phyloP scores from a whole-genome alignment of 495 filamentous ascomycete species.

The Daldinia bambusicola region DNA sequence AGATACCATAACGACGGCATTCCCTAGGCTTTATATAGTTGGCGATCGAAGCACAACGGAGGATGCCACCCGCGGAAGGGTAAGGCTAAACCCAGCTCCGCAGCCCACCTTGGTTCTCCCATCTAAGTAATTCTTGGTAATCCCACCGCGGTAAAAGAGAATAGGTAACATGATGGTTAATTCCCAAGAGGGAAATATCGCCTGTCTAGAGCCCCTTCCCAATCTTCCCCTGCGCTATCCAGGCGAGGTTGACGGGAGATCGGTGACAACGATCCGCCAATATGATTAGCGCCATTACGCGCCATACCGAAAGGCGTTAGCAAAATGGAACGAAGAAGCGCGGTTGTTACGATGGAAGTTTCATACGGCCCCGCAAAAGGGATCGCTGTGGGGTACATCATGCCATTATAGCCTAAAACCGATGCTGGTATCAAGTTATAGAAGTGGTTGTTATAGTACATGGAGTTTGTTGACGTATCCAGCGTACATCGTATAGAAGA shows the following conservation, averaged over 20 bases:
- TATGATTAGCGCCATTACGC: slow-evolving; percentile 31
- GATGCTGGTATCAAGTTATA: slow-evolving; percentile 27
- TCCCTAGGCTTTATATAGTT: slow-evolving; percentile 37
- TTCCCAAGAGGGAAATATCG: slow-evolving; percentile 38
- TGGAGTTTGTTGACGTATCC: slow-evolving; percentile 5
- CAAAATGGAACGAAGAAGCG: slow-evolving; percentile 7
- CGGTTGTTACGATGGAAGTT: slow-evolving; percentile 9
- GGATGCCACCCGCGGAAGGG: slow-evolving; percentile 30
- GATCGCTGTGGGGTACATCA: slow-evolving; percentile 32
- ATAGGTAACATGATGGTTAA: slow-evolving; percentile 24
- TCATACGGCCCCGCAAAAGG: slow-evolving; percentile 34
- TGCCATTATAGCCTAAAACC: slow-evolving; percentile 37
- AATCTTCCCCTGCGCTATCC: slow-evolving; percentile 20
- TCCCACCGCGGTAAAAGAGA: slow-evolving; percentile 41
- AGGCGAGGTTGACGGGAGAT: slow-evolving; percentile 30
- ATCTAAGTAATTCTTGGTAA: slow-evolving; percentile 15
- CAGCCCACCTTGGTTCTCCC: slow-evolving; percentile 15
- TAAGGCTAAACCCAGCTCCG: slow-evolving; percentile 34
- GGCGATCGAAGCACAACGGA: slow-evolving; percentile 27
- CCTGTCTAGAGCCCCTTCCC: slow-evolving; percentile 16
- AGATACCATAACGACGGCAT: slow-evolving; percentile 17
- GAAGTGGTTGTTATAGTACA: slow-evolving; percentile 34
- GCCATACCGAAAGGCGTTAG: background rate
- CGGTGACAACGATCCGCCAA: slow-evolving; percentile 36
- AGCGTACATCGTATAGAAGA: slow-evolving; percentile 38